Conservation (phyloP, 768 basidiomycete species). For the Amylocystis lapponica region DNA sequence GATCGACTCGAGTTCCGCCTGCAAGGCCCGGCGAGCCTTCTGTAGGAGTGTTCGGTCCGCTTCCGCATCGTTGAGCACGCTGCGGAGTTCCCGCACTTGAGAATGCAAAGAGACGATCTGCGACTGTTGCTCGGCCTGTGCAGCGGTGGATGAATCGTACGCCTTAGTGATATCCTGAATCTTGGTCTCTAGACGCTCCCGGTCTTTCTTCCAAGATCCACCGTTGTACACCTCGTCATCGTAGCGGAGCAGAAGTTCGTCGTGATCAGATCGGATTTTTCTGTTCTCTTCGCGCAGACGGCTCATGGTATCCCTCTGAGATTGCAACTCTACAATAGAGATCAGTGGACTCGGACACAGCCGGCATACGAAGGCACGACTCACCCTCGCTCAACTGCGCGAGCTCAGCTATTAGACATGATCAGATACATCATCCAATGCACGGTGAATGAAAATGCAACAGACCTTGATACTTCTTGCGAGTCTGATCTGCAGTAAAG, state of each 20-base stretch:
- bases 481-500: slow-evolving; percentile 72
- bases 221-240: slow-evolving; percentile 77
- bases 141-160: slow-evolving; percentile 65
- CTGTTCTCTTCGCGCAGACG: slow-evolving; percentile 76
- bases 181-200: slow-evolving; percentile 80
- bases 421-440: not conserved
- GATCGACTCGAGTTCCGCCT: slow-evolving; percentile 76
- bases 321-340: slow-evolving; percentile 54
- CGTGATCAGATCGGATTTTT: slow-evolving; percentile 69
- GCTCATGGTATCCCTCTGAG: slow-evolving; percentile 70
- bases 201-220: slow-evolving; percentile 83
- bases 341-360: slow-evolving; percentile 1
- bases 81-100: slow-evolving; percentile 78
- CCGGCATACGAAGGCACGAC: slow-evolving; percentile 2
- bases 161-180: slow-evolving; percentile 70
- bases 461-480: slow-evolving; percentile 80
- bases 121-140: slow-evolving; percentile 75
- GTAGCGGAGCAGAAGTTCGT: slow-evolving; percentile 66
- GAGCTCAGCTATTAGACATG: slow-evolving; percentile 50
- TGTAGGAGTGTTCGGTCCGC: slow-evolving; percentile 73
- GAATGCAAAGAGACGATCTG: slow-evolving; percentile 82
- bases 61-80: slow-evolving; percentile 81
- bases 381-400: slow-evolving; percentile 76
- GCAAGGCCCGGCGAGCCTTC: slow-evolving; percentile 75
- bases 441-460: too few relatives aligned